phyloP scores from a whole-genome alignment of 2,329 filamentous ascomycete species.

The Harringtonia aguacate region DNA sequence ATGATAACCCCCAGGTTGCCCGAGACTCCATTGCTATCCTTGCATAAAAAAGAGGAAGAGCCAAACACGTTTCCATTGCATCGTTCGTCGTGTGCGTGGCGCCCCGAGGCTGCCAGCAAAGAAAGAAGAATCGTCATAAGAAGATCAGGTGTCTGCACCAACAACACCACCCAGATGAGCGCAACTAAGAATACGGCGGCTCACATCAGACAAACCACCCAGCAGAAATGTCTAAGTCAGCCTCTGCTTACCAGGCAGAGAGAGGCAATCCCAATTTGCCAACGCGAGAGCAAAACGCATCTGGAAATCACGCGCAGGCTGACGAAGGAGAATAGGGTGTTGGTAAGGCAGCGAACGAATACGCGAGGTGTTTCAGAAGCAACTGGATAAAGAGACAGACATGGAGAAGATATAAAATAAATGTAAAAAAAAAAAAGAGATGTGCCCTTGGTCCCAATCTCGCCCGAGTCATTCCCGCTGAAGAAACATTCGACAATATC shows the following conservation, averaged over 20 bases:
- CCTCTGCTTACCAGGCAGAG: background rate
- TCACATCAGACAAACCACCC: too few relatives aligned
- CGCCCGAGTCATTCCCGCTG: background rate
- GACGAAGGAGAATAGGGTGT: background rate
- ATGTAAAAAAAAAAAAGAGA: background rate
- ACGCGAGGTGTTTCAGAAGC: background rate
- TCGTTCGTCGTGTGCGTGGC: too few relatives aligned
- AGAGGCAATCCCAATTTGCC: background rate
- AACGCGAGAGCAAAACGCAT: background rate
- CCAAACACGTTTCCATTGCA: too few relatives aligned
- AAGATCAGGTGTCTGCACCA: too few relatives aligned
- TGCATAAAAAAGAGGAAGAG: too few relatives aligned
- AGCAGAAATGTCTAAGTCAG: too few relatives aligned
- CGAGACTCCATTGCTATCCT: too few relatives aligned
- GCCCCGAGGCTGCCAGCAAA: too few relatives aligned
- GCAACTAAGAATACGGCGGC: too few relatives aligned
- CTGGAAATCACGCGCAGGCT: constrained; percentile 1
- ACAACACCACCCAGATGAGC: too few relatives aligned
- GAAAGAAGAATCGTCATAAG: too few relatives aligned
- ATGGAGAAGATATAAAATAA: background rate
- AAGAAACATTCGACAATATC: background rate
- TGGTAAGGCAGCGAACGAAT: background rate
- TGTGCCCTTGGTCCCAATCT: background rate
- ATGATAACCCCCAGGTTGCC: background rate
- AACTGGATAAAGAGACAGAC: constrained; percentile 1